Evolutionary conservation across 2,329 filamentous ascomycete genomes (phyloP).

Genomic region (Atkinsonella texensis): DNA sequence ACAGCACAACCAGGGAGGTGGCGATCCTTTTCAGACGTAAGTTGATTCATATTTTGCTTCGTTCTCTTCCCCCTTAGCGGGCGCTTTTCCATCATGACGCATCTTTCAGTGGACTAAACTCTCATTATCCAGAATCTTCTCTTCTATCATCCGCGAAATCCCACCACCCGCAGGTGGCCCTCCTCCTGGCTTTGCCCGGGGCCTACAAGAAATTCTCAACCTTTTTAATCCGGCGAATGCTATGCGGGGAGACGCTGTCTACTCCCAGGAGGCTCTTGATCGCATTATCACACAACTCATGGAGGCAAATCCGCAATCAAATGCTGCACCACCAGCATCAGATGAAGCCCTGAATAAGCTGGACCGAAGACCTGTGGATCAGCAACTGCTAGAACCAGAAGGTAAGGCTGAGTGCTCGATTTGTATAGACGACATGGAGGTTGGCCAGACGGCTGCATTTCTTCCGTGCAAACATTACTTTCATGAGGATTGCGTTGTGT

Average conservation of each 20-base stretch:
- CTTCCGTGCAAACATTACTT: slow-evolving; percentile 93
- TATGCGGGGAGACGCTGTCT: slow-evolving; percentile 67
- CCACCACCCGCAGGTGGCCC: slow-evolving; percentile 19
- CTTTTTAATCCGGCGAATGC: slow-evolving; percentile 41
- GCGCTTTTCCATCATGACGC: too few relatives aligned
- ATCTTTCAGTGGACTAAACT: slow-evolving; percentile 3
- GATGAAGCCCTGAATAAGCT: slow-evolving; percentile 62
- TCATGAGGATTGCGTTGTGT: slow-evolving; percentile 66
- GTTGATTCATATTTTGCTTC: slow-evolving; percentile 9
- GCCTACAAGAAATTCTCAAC: slow-evolving; percentile 41
- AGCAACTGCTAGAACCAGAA: slow-evolving; percentile 53
- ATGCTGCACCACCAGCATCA: slow-evolving; percentile 72
- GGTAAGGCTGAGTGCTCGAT: slow-evolving; percentile 81
- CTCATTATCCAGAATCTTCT: slow-evolving; percentile 29
- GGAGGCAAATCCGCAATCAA: slow-evolving; percentile 66
- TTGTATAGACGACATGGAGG: slow-evolving; percentile 74
- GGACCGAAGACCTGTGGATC: slow-evolving; percentile 57
- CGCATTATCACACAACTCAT: slow-evolving; percentile 78
- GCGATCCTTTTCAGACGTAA: slow-evolving; percentile 38
- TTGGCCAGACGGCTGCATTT: slow-evolving; percentile 61
- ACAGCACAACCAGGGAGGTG: background rate
- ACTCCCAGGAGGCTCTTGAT: slow-evolving; percentile 82
- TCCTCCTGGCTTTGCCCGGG: slow-evolving; percentile 15
- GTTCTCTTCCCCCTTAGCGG: background rate
- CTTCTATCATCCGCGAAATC: slow-evolving; percentile 29